Evolutionary conservation across 169 alveolate genomes (phyloP).

Genomic region (Amoebophrya sp.): DNA sequence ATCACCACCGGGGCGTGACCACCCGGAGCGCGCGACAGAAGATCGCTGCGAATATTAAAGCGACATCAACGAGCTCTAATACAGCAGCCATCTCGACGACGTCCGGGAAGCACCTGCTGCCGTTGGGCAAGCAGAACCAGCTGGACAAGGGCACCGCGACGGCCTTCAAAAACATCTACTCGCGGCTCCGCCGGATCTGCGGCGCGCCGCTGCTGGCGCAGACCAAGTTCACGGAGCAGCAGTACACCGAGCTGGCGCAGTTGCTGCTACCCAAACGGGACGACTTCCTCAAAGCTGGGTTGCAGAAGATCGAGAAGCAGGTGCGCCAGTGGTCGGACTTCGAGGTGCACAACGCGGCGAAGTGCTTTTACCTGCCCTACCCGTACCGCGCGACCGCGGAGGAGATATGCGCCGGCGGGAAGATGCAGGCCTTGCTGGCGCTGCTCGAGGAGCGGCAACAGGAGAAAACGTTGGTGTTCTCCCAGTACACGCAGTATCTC

Average conservation of each 20-base stretch:
- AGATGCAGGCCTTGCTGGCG: not conserved
- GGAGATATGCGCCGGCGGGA: not conserved
- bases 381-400: not conserved
- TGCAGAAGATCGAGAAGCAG: not conserved
- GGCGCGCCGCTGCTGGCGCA: not conserved
- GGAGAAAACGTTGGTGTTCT: conserved; percentile 67
- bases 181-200: not conserved
- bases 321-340: not conserved
- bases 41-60: no score
- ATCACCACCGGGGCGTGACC: not conserved
- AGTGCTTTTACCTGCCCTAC: not conserved
- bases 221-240: not conserved
- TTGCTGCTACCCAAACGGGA: not conserved
- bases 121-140: not conserved
- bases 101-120: not conserved
- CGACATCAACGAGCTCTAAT: no score
- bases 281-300: not conserved
- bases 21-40: not conserved
- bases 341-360: not conserved
- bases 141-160: not conserved
- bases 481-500: conserved; percentile 90
- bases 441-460: not conserved
- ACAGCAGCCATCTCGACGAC: no score
- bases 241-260: not conserved
- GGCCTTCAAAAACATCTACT: not conserved